Conservation (phyloP, 208 protist species). For the Leishmania major region DNA sequence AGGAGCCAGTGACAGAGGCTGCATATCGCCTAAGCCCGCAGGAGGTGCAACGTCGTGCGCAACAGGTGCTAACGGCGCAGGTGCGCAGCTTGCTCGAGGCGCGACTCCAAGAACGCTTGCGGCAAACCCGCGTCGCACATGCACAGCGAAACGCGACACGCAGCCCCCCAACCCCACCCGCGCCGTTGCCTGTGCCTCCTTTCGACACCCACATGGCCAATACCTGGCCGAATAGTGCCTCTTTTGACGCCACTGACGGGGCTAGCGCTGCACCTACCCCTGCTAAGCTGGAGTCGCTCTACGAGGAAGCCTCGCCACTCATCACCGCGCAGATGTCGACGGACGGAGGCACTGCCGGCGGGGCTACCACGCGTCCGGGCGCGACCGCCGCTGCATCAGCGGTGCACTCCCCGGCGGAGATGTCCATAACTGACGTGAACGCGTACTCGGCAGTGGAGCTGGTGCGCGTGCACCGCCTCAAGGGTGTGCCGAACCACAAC, state of each 20-base stretch:
- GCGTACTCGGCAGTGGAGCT: conserved; percentile 35
- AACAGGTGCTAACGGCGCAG: conserved; percentile 24
- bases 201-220: background rate
- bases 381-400: background rate
- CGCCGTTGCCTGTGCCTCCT: background rate
- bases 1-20: conserved; percentile 15
- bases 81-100: conserved; percentile 23
- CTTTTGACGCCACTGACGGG: background rate
- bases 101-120: conserved; percentile 25
- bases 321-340: background rate
- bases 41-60: conserved; percentile 23
- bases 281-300: background rate
- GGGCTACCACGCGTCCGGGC: background rate
- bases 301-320: background rate
- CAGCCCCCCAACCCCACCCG: background rate
- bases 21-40: conserved; percentile 20
- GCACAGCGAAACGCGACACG: conserved; percentile 1
- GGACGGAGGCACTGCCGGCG: background rate
- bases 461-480: conserved; percentile 52
- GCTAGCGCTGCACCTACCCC: no score
- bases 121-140: conserved; percentile 9
- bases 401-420: background rate
- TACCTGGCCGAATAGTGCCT: background rate
- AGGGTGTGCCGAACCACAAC: conserved; percentile 62
- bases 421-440: conserved; percentile 3